Conservation (phyloP, 345 rosid species). For the Sonneratia caseolaris region DNA sequence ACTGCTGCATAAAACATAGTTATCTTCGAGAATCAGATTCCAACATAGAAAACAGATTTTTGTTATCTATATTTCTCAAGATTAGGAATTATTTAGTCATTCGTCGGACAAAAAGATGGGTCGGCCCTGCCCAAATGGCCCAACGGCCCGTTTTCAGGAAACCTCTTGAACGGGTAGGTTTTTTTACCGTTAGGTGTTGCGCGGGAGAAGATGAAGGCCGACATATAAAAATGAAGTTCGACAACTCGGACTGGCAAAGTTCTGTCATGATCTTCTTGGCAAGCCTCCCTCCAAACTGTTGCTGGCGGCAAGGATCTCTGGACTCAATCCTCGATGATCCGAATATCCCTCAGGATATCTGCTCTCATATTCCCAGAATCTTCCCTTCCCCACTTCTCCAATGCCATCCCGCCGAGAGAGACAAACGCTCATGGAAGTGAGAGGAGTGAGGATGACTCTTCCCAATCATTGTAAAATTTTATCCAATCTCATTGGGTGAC, state of each 20-base stretch:
- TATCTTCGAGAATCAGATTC: too few species aligned
- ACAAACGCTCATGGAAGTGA: background rate
- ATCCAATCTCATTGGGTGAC: conserved; percentile 15
- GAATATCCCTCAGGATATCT: conserved; percentile 25
- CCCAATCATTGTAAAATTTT: background rate
- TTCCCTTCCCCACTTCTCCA: background rate
- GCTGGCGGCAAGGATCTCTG: conserved; percentile 11
- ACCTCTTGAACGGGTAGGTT: background rate
- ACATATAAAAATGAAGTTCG: background rate
- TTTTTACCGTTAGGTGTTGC: background rate
- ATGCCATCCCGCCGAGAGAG: conserved; percentile 3
- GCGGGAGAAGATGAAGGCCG: background rate
- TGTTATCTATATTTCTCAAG: too few species aligned
- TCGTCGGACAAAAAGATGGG: background rate
- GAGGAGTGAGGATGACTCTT: background rate
- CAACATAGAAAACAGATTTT: too few species aligned
- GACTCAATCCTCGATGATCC: background rate
- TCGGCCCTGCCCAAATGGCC: background rate
- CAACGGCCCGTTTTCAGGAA: background rate
- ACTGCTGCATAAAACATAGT: too few species aligned
- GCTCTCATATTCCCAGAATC: conserved; percentile 13
- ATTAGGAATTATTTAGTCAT: too few species aligned
- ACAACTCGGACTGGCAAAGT: background rate
- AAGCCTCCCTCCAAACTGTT: conserved; percentile 9
- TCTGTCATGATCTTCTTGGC: conserved; percentile 8